phyloP scores from a whole-genome alignment of 2,329 filamentous ascomycete species.

The Penicillium sp. region DNA sequence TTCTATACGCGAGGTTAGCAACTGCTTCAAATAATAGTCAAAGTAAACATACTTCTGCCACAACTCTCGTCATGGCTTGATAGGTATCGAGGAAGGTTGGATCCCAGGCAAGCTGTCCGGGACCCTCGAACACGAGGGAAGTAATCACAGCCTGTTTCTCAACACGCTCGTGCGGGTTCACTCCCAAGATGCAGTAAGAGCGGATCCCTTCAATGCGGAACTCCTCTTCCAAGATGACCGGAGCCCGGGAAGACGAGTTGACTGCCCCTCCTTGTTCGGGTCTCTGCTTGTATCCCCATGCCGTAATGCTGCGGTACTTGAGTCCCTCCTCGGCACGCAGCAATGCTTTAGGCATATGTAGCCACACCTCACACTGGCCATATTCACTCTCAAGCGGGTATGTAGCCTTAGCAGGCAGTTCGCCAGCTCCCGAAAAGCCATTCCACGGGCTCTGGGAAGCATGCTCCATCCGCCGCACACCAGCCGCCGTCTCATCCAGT shows the following conservation, averaged over 20 bases:
- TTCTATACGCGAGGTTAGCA: slow-evolving; percentile 27
- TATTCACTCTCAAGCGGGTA: slow-evolving; percentile 28
- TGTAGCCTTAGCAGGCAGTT: slow-evolving; percentile 10
- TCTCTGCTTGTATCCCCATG: slow-evolving; percentile 30
- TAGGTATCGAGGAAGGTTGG: slow-evolving; percentile 36
- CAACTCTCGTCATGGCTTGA: slow-evolving; percentile 37
- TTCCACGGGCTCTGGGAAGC: slow-evolving; percentile 26
- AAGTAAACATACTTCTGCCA: slow-evolving; percentile 35
- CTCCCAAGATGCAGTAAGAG: slow-evolving; percentile 47
- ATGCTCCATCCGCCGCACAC: slow-evolving; percentile 33
- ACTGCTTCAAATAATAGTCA: neutral
- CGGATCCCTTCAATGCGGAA: slow-evolving; percentile 43
- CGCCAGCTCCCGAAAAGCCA: slow-evolving; percentile 19
- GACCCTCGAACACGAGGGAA: slow-evolving; percentile 36
- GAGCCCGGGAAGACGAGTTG: slow-evolving; percentile 23
- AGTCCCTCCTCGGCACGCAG: slow-evolving; percentile 44
- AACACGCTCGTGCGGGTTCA: slow-evolving; percentile 50
- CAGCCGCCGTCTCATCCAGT: slow-evolving; percentile 37
- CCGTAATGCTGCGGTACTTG: slow-evolving; percentile 34
- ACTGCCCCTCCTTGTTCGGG: slow-evolving; percentile 21
- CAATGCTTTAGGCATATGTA: slow-evolving; percentile 44
- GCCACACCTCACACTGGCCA: slow-evolving; percentile 36
- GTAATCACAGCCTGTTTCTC: slow-evolving; percentile 49
- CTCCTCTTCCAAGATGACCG: slow-evolving; percentile 34
- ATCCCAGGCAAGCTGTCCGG: slow-evolving; percentile 31